phyloP scores from a whole-genome alignment of 2,329 filamentous ascomycete species.

The Chaetomiaceae sp. region DNA sequence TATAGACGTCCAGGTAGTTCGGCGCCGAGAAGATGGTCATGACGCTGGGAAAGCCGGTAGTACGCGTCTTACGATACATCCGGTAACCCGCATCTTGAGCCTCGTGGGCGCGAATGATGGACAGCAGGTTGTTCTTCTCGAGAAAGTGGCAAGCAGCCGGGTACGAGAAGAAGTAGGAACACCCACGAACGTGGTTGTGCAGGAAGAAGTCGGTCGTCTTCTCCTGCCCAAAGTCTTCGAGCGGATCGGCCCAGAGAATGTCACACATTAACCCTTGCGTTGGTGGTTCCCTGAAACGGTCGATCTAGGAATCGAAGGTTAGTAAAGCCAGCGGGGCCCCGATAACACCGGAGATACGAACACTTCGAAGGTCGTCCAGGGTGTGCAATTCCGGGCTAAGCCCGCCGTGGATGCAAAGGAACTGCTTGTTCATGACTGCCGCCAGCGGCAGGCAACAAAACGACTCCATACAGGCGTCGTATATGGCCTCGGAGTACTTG shows the following conservation, averaged over 20 bases:
- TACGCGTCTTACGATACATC: conserved; percentile 98
- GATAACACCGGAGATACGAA: conserved; percentile 39
- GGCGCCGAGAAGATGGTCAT: conserved; percentile 99
- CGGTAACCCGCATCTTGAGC: conserved; percentile 97
- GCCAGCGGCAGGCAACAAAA: conserved; percentile 92
- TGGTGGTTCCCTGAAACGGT: conserved; percentile 94
- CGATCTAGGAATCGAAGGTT: conserved; percentile 60
- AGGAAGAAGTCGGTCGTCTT: conserved; percentile 97
- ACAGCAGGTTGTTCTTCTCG: conserved; percentile 97
- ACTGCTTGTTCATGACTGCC: conserved; percentile 99
- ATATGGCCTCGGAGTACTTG: conserved; percentile 95
- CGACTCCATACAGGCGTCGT: conserved; percentile 97
- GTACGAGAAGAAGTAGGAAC: conserved; percentile 99
- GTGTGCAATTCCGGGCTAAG: conserved; percentile 94
- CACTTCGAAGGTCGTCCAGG: conserved; percentile 84
- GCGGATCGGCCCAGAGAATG: conserved; percentile 95
- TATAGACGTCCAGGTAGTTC: conserved; percentile 98
- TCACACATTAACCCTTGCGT: conserved; percentile 99
- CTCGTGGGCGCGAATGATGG: conserved; percentile 94
- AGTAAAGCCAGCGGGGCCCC: background rate
- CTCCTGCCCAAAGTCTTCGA: conserved; percentile 98
- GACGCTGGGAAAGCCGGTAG: conserved; percentile 95
- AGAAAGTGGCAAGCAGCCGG: conserved; percentile 94
- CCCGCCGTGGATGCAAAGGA: conserved; percentile 95
- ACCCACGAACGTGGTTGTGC: conserved; percentile 96